A percentile compares a stretch with the other conserved stretches of the same genome.
Evolutionary conservation across 2,329 filamentous ascomycete species (phyloP).

Genomic region (Phoma sp.): DNA sequence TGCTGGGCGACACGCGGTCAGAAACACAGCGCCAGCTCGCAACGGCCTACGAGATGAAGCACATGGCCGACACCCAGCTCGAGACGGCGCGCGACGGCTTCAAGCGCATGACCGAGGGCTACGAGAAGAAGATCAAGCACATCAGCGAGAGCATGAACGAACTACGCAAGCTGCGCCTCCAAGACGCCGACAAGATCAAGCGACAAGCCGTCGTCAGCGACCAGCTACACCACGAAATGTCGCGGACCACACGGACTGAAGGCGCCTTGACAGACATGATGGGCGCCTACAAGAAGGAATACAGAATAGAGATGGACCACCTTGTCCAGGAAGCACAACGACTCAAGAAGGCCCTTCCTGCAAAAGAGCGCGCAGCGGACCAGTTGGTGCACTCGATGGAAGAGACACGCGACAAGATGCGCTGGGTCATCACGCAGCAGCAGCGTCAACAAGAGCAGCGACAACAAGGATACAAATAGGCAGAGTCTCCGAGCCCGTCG

Average conservation of each 20-base stretch:
- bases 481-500: not conserved
- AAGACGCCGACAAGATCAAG: constrained; percentile 45
- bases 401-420: constrained; percentile 70
- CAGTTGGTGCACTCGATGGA: constrained; percentile 64
- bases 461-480: constrained; percentile 14
- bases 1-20: constrained; percentile 67
- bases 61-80: constrained; percentile 65
- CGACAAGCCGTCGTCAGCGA: constrained; percentile 73
- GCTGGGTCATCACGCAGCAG: constrained; percentile 67
- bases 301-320: constrained; percentile 65
- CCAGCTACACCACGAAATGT: constrained; percentile 73
- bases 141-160: constrained; percentile 56
- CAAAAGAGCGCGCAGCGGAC: constrained; percentile 68
- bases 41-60: constrained; percentile 55
- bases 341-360: constrained; percentile 61
- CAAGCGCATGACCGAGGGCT: constrained; percentile 66
- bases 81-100: constrained; percentile 74
- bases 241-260: constrained; percentile 66
- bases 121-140: constrained; percentile 55
- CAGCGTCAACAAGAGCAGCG: constrained; percentile 38
- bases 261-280: constrained; percentile 66
- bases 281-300: constrained; percentile 68
- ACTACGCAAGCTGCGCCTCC: constrained; percentile 35
- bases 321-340: constrained; percentile 65
- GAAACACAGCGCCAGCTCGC: constrained; percentile 70